A percentile compares a stretch with the other conserved stretches of the same genome.
These are phyloP conservation scores for Beauveria pseudobassiana DNA, from an alignment of 2,329 filamentous ascomycete species.

Conservation along the genomic window DNA sequence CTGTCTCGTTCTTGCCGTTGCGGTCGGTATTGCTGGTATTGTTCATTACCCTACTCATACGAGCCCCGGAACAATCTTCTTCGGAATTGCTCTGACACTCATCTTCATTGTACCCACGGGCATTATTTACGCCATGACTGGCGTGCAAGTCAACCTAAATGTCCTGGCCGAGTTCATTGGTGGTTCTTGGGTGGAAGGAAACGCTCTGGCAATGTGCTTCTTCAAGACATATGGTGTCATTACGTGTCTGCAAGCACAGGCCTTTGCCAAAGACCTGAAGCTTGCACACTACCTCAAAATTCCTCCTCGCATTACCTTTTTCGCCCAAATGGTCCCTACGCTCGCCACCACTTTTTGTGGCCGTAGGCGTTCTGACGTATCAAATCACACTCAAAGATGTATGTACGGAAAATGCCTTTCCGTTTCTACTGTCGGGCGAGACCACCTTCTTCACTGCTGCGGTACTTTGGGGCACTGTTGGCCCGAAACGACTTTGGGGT, in stretches of 20 bases:
- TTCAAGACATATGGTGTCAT: conserved; percentile 28
- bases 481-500: conserved; percentile 38
- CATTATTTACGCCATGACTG: conserved; percentile 37
- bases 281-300: conserved; percentile 45
- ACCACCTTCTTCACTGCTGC: conserved; percentile 30
- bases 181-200: conserved; percentile 28
- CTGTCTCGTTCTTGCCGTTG: conserved; percentile 26
- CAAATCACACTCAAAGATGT: conserved; percentile 27
- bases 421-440: conserved; percentile 28
- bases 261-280: conserved; percentile 38
- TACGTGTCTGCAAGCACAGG: conserved; percentile 21
- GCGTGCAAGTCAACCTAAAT: conserved; percentile 34
- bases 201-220: conserved; percentile 29
- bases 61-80: conserved; percentile 32
- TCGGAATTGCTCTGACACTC: conserved; percentile 30
- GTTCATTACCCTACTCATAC: conserved; percentile 35
- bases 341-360: conserved; percentile 38
- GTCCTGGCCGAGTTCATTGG: conserved; percentile 35
- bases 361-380: conserved; percentile 36
- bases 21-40: conserved; percentile 29
- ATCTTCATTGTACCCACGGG: conserved; percentile 36
- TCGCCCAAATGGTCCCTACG: conserved; percentile 38
- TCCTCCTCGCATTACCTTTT: conserved; percentile 38
- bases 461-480: conserved; percentile 44
- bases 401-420: conserved; percentile 29